A percentile compares a stretch with the other conserved stretches of the same genome.
Conservation (phyloP, 768 basidiomycete species). For the Leccinum aurantiacum region DNA sequence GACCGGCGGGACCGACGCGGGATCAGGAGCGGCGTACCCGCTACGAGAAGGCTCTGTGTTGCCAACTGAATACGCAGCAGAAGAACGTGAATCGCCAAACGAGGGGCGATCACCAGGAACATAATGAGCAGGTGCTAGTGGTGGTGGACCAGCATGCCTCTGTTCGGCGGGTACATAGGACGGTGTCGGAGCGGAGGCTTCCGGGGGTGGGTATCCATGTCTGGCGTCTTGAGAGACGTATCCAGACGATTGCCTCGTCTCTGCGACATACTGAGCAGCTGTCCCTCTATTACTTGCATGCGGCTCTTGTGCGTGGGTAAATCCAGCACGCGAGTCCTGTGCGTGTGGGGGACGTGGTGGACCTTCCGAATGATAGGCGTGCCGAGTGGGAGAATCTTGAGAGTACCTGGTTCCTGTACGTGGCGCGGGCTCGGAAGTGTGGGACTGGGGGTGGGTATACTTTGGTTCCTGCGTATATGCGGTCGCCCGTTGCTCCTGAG, state of each 20-base stretch:
- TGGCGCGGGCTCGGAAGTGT: slow-evolving; percentile 16
- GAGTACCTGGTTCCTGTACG: slow-evolving; percentile 15
- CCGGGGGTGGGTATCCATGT: slow-evolving; percentile 21
- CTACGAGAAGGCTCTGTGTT: slow-evolving; percentile 13
- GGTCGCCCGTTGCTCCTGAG: slow-evolving; percentile 18
- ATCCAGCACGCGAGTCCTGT: slow-evolving; percentile 22
- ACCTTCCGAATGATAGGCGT: slow-evolving; percentile 15
- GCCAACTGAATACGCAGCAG: slow-evolving; percentile 13
- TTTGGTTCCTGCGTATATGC: slow-evolving; percentile 28
- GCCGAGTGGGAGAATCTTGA: slow-evolving; percentile 19
- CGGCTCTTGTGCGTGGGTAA: slow-evolving; percentile 20
- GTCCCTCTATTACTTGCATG: slow-evolving; percentile 13
- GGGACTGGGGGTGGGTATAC: slow-evolving; percentile 22
- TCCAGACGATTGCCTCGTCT: slow-evolving; percentile 22
- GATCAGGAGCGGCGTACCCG: slow-evolving; percentile 18
- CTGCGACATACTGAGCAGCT: slow-evolving; percentile 11
- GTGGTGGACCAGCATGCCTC: slow-evolving; percentile 16
- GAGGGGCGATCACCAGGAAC: slow-evolving; percentile 19
- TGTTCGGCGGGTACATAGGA: slow-evolving; percentile 23
- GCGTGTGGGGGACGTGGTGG: slow-evolving; percentile 13
- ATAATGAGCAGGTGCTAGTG: slow-evolving; percentile 14
- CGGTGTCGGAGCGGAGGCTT: slow-evolving; percentile 10
- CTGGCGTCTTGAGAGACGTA: slow-evolving; percentile 24
- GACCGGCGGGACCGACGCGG: slow-evolving; percentile 13
- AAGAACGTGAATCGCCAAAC: slow-evolving; percentile 25